Percentiles rank a stretch among this genome's conserved stretches.
These are phyloP conservation scores for Petunia hybrid DNA, from an alignment of 305 asterid genomes.

Conservation along the genomic window DNA sequence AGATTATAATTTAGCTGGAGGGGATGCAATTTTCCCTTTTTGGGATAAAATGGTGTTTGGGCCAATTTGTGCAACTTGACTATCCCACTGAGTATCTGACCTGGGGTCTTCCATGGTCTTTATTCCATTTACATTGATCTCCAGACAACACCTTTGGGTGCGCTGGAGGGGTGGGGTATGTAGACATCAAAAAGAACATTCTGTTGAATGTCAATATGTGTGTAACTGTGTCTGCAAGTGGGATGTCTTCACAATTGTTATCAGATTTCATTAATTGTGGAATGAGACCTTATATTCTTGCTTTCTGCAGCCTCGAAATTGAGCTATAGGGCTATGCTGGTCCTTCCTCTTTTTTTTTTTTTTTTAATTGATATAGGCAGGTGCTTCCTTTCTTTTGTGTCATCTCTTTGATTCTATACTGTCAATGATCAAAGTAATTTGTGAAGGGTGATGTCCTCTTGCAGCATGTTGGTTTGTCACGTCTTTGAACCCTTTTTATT, in stretches of 20 bases:
- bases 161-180: background rate
- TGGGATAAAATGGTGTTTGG: background rate
- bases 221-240: background rate
- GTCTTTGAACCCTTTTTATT: slow-evolving; percentile 9
- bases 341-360: background rate
- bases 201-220: background rate
- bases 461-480: background rate
- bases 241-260: background rate
- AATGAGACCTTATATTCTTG: slow-evolving; percentile 17
- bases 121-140: background rate
- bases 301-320: slow-evolving; percentile 1
- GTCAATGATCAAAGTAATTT: background rate
- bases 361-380: too few species aligned
- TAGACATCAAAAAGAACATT: background rate
- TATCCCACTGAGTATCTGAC: background rate
- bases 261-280: slow-evolving; percentile 12
- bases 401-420: background rate
- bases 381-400: background rate
- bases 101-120: background rate
- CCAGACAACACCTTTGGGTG: background rate
- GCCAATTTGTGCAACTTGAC: background rate
- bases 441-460: background rate
- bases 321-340: background rate
- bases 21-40: too few species aligned
- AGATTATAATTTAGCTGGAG: background rate